phyloP scores from a whole-genome alignment of 2,329 filamentous ascomycete genomes.

The Cryphonectria naterciae region DNA sequence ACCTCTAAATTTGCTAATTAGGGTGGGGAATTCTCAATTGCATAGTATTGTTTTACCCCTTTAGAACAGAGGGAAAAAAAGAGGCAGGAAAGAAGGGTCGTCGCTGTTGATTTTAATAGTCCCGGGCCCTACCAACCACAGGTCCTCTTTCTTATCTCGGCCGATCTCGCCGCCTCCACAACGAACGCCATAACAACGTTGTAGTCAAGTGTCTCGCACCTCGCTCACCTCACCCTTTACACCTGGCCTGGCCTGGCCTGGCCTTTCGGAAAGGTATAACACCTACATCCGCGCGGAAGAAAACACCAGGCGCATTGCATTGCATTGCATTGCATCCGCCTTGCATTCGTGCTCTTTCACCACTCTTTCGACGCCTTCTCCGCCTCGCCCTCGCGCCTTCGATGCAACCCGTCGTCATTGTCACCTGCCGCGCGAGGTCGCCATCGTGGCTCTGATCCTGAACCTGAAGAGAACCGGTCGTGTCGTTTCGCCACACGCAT shows the following conservation, averaged over 20 bases:
- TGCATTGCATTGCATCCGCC: background rate
- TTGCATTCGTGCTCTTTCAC: background rate
- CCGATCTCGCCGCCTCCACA: slow-evolving; percentile 8
- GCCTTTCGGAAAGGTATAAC: background rate
- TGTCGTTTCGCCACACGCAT: background rate
- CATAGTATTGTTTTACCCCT: background rate
- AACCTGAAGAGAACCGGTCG: background rate
- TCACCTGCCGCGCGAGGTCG: slow-evolving; percentile 8
- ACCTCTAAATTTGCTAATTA: background rate
- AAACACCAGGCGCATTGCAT: background rate
- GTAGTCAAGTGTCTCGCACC: background rate
- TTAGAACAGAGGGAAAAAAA: background rate
- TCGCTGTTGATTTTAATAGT: background rate
- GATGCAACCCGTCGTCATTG: slow-evolving; percentile 8
- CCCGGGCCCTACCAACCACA: background rate
- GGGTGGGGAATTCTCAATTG: background rate
- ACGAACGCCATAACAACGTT: background rate
- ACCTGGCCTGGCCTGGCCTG: background rate
- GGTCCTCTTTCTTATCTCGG: slow-evolving; percentile 1
- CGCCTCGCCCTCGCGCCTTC: background rate
- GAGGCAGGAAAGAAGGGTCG: background rate
- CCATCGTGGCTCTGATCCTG: slow-evolving; percentile 2
- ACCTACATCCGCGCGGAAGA: background rate
- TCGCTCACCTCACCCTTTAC: slow-evolving; percentile 1
- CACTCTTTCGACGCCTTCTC: background rate